These are phyloP conservation scores for Emmonsiellopsis sp. DNA, from an alignment of 2,329 filamentous ascomycete species.

Conservation along the genomic window DNA sequence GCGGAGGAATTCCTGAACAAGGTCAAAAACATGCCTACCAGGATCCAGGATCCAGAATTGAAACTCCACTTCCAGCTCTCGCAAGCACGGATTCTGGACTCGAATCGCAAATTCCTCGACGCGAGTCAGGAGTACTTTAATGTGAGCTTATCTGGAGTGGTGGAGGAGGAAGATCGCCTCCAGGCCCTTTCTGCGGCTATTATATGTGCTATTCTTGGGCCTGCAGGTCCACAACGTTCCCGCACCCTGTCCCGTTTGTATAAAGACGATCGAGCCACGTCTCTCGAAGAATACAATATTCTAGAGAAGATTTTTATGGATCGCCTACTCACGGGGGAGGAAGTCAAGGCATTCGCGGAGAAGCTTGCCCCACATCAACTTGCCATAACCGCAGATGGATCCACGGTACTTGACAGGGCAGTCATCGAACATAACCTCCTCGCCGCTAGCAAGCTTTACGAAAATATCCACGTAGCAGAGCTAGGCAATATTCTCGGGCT, in stretches of 20 bases:
- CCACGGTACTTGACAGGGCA: conserved; percentile 84
- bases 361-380: conserved; percentile 80
- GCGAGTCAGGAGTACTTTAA: conserved; percentile 83
- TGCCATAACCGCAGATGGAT: conserved; percentile 79
- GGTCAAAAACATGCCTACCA: conserved; percentile 72
- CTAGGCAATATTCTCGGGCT: conserved; percentile 71
- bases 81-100: conserved; percentile 87
- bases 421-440: conserved; percentile 95
- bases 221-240: conserved; percentile 76
- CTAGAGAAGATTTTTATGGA: conserved; percentile 98
- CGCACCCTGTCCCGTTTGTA: conserved; percentile 74
- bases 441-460: conserved; percentile 69
- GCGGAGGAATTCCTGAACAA: conserved; percentile 88
- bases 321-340: conserved; percentile 67
- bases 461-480: conserved; percentile 66
- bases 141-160: conserved; percentile 65
- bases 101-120: conserved; percentile 79
- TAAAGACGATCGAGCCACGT: conserved; percentile 77
- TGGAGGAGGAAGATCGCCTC: conserved; percentile 81
- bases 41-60: conserved; percentile 62
- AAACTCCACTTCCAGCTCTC: conserved; percentile 81
- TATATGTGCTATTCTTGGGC: conserved; percentile 84
- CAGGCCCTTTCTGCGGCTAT: conserved; percentile 80
- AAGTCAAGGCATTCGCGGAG: conserved; percentile 77
- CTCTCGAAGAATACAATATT: conserved; percentile 68